Conservation (phyloP, 139 green algal genomes). For the Coelastrella sp. region DNA sequence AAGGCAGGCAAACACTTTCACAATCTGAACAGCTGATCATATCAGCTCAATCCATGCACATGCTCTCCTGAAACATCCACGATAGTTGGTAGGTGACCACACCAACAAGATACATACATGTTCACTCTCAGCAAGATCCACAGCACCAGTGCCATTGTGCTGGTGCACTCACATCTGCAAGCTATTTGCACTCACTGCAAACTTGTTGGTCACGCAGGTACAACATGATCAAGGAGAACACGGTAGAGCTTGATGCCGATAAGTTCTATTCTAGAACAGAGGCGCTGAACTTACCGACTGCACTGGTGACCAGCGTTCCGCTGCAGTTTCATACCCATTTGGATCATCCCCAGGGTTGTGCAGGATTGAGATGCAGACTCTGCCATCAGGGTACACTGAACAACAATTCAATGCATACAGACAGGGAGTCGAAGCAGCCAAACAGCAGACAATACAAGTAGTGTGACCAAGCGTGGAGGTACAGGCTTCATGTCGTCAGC, state of each 20-base stretch:
- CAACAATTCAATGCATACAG: background rate
- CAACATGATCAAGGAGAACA: too few relatives aligned
- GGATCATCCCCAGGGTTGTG: constrained; percentile 96
- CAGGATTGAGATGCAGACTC: constrained; percentile 99
- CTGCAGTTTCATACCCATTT: constrained; percentile 94
- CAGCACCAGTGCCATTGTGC: background rate
- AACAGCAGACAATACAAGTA: background rate
- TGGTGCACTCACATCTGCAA: too few relatives aligned
- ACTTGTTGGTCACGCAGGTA: background rate
- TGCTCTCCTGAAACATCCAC: too few relatives aligned
- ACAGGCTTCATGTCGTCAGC: too few relatives aligned
- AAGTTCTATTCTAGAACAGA: too few relatives aligned
- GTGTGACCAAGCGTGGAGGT: too few relatives aligned
- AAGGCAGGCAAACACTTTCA: too few relatives aligned
- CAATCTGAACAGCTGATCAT: too few relatives aligned
- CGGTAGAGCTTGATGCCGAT: too few relatives aligned
- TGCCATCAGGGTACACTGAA: constrained; percentile 95
- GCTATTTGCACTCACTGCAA: background rate
- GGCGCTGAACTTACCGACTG: constrained; percentile 97
- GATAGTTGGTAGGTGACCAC: too few relatives aligned
- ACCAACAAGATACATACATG: background rate
- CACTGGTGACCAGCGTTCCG: constrained; percentile 97
- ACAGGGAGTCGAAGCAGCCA: background rate
- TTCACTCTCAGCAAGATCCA: background rate
- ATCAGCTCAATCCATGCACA: too few relatives aligned